A percentile compares a stretch with the other conserved stretches of the same genome.
These are phyloP conservation scores for Leccinum variicolor DNA, from an alignment of 768 basidiomycete genomes.

Conservation along the genomic window DNA sequence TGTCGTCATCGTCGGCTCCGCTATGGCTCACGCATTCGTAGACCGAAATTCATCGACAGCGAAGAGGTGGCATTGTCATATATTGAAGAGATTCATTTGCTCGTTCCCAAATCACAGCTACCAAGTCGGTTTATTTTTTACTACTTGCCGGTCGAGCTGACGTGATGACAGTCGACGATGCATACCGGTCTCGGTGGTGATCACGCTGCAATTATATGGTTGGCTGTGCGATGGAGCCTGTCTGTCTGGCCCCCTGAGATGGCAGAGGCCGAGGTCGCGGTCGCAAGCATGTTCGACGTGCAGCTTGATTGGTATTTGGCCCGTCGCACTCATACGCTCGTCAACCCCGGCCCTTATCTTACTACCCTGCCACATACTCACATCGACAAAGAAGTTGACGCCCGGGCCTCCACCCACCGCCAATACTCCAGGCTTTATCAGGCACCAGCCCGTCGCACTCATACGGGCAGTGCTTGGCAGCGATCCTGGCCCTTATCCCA, in stretches of 20 bases:
- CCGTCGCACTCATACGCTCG: too few relatives aligned
- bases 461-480: too few relatives aligned
- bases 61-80: slow-evolving; percentile 59
- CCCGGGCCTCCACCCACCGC: too few relatives aligned
- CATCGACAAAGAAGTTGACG: too few relatives aligned
- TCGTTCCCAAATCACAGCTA: slow-evolving; percentile 73
- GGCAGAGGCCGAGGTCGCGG: slow-evolving; percentile 54
- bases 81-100: slow-evolving; percentile 75
- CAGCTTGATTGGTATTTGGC: too few relatives aligned
- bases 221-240: slow-evolving; percentile 69
- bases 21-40: slow-evolving; percentile 27
- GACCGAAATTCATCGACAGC: slow-evolving; percentile 75
- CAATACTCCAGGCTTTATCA: too few relatives aligned
- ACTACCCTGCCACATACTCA: too few relatives aligned
- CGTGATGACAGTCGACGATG: slow-evolving; percentile 40
- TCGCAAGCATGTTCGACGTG: slow-evolving; percentile 34
- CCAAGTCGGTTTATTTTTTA: slow-evolving; percentile 41
- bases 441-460: too few relatives aligned
- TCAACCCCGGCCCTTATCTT: too few relatives aligned
- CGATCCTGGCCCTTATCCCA: too few relatives aligned
- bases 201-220: slow-evolving; percentile 71
- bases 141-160: background rate
- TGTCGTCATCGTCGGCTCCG: background rate
- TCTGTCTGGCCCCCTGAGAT: slow-evolving; percentile 54
- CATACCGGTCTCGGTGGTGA: slow-evolving; percentile 82